phyloP scores from a whole-genome alignment of 768 basidiomycete genomes.

The Russula vinacea region DNA sequence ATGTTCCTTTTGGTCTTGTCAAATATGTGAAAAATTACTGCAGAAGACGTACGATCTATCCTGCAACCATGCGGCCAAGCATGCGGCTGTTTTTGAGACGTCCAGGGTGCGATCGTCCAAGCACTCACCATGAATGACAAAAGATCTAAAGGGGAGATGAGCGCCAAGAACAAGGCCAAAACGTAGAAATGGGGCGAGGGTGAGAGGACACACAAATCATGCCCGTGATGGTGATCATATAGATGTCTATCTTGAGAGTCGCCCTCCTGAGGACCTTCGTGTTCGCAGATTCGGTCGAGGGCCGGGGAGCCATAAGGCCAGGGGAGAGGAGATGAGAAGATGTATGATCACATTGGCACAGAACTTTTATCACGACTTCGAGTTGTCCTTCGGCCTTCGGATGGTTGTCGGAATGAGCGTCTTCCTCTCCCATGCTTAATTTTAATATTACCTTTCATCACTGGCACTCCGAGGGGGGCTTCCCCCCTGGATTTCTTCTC shows the following conservation, averaged over 20 bases:
- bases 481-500: too few relatives aligned
- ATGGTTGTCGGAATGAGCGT: background rate
- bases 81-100: too few relatives aligned
- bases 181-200: background rate
- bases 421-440: too few relatives aligned
- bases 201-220: constrained; percentile 23
- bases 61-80: too few relatives aligned
- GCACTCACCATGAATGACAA: constrained; percentile 27
- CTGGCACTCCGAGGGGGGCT: too few relatives aligned
- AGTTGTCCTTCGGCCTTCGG: background rate
- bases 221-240: constrained; percentile 22
- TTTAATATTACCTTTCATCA: too few relatives aligned
- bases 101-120: background rate
- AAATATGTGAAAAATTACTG: background rate
- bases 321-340: too few relatives aligned
- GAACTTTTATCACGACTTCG: too few relatives aligned
- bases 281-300: constrained; percentile 1
- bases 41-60: constrained; percentile 26
- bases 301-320: background rate
- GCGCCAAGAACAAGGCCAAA: too few relatives aligned
- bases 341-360: too few relatives aligned
- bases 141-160: constrained; percentile 13
- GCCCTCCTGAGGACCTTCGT: constrained; percentile 10
- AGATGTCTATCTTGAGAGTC: constrained; percentile 22
- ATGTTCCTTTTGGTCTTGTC: constrained; percentile 27